These are phyloP conservation scores for Trichoderma sp. DNA, from an alignment of 2,329 filamentous ascomycete species.

Conservation along the genomic window DNA sequence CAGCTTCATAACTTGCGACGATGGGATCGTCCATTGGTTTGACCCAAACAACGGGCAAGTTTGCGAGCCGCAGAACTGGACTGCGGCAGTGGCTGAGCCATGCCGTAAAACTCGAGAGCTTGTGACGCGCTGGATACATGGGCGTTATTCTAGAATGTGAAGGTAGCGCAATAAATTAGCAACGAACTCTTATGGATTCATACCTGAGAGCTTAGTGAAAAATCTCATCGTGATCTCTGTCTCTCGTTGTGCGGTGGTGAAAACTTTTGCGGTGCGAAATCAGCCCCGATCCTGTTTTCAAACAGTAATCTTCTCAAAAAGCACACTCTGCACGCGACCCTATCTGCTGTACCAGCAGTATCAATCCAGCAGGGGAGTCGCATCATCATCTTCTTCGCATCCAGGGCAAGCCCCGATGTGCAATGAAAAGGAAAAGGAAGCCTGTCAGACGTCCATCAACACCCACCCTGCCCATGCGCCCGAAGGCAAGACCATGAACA, in stretches of 20 bases:
- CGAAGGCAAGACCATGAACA: constrained; percentile 70
- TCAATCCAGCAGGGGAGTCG: neutral
- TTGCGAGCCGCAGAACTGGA: no score
- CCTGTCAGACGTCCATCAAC: constrained; percentile 90
- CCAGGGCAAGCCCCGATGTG: constrained; percentile 51
- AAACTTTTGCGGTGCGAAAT: neutral
- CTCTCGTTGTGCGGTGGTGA: neutral
- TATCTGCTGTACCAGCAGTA: neutral
- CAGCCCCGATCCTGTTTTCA: no score
- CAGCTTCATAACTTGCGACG: no score
- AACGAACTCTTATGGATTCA: no score
- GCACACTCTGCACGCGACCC: neutral
- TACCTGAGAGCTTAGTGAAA: neutral
- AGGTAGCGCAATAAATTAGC: no score
- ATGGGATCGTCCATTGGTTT: no score
- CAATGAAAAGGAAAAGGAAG: constrained; percentile 59
- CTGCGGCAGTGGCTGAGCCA: no score
- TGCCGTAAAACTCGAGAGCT: no score
- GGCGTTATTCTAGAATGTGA: no score
- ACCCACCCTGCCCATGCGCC: constrained; percentile 78
- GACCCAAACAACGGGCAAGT: no score
- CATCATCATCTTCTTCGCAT: constrained; percentile 55
- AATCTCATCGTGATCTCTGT: neutral
- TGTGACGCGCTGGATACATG: no score
- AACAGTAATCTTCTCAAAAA: neutral